Conservation (phyloP, 2,329 filamentous ascomycete species). For the Xenosphaeropsis pyriputrescens region DNA sequence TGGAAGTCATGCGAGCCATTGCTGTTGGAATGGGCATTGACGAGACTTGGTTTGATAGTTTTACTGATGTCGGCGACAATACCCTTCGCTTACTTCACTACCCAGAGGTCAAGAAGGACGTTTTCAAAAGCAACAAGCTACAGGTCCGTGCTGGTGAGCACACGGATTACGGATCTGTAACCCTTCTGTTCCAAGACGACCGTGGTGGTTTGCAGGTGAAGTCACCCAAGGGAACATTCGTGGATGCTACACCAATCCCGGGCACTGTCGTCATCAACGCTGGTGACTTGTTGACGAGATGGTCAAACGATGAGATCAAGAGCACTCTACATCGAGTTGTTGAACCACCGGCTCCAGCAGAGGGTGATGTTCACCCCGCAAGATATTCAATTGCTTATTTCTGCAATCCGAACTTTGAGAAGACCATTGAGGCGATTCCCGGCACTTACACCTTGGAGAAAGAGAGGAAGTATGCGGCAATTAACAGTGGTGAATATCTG, state of each 20-base stretch:
- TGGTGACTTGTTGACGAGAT: conserved; percentile 71
- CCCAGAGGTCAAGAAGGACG: conserved; percentile 28
- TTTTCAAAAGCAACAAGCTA: conserved; percentile 33
- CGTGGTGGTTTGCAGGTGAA: conserved; percentile 37
- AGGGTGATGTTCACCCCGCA: conserved; percentile 46
- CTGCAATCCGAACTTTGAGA: conserved; percentile 53
- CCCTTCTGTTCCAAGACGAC: conserved; percentile 37
- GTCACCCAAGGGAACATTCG: conserved; percentile 61
- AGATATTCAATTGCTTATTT: conserved; percentile 82
- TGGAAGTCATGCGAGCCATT: conserved; percentile 70
- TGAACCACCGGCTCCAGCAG: conserved; percentile 53
- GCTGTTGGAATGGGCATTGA: conserved; percentile 66
- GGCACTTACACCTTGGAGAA: conserved; percentile 42
- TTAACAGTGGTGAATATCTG: conserved; percentile 72
- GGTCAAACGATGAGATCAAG: conserved; percentile 86
- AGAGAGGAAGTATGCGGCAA: conserved; percentile 65
- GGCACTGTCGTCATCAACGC: conserved; percentile 81
- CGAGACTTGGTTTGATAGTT: conserved; percentile 61
- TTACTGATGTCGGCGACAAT: conserved; percentile 49
- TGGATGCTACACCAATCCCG: conserved; percentile 70
- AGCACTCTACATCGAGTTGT: conserved; percentile 85
- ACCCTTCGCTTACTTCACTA: conserved; percentile 48
- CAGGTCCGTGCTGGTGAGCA: conserved; percentile 34
- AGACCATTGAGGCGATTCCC: conserved; percentile 48
- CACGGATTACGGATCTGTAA: conserved; percentile 36